phyloP scores from a whole-genome alignment of 2,329 filamentous ascomycete species.

The Fusarium brevicatenulatum region DNA sequence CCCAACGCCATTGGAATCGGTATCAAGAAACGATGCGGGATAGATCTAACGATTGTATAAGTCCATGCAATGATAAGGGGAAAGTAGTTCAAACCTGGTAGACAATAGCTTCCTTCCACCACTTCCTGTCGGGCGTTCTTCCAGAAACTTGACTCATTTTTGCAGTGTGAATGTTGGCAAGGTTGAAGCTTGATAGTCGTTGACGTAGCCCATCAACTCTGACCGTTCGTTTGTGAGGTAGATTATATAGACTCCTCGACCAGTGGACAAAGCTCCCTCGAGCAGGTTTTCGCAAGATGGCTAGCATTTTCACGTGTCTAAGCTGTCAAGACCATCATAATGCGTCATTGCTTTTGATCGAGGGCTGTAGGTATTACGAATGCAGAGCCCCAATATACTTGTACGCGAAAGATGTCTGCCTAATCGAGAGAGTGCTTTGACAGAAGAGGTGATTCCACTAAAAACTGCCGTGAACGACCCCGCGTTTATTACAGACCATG shows the following conservation, averaged over 20 bases:
- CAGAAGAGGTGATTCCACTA: not conserved
- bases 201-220: too few relatives aligned
- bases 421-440: not conserved
- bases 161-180: not conserved
- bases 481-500: not conserved
- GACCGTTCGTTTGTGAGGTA: not conserved
- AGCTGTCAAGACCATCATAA: not conserved
- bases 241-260: not conserved
- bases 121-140: not conserved
- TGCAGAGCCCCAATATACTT: too few relatives aligned
- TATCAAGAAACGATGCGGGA: slow-evolving; percentile 65
- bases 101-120: slow-evolving; percentile 2
- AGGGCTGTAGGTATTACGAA: not conserved
- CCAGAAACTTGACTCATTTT: not conserved
- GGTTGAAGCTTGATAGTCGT: not conserved
- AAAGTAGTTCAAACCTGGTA: not conserved
- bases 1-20: slow-evolving; percentile 62
- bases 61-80: rapidly evolving
- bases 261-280: too few relatives aligned
- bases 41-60: slow-evolving; percentile 56
- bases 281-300: not conserved
- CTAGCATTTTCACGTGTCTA: not conserved
- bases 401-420: not conserved
- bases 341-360: not conserved
- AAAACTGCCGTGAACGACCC: not conserved